Base-by-base conservation (phyloP, 2,329 filamentous ascomycete species). In the Aspergillus ibericus region DNA sequence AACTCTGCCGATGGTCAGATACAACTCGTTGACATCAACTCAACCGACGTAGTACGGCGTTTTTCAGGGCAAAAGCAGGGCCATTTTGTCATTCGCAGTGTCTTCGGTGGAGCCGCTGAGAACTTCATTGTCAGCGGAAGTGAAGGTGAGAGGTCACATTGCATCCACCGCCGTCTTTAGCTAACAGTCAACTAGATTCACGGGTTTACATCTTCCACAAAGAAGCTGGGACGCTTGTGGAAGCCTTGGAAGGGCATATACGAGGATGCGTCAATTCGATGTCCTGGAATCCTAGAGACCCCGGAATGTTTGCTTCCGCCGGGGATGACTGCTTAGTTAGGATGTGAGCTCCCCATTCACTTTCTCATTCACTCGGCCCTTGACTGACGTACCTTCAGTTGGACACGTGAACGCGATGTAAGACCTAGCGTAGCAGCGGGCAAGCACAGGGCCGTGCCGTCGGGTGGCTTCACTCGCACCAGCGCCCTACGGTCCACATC, bases 111-210 rank as follows among this genome's bases (percentile, higher is more conserved):
- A 32, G 93, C 93, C 1, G 88, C 91, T 59, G 92, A 97, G 77
- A 93, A 89, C 72, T 97, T 97, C 73, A 89, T 98, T 9, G 82
- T 96, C 27, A 93, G 91, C 68, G 95, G 95, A 10, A 96, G 92
- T 68, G 92, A 97, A 83, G 90, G 91, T 92, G 78, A 69, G 80
- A 53, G 10, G 3, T 38, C 9, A 10, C 16, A 13, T 8, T 49
- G 44, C 12, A 10, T 18, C 12, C 16, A 40, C 49, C 15, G 12
- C 44, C 51, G 34, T 54, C 34, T 60, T 44, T 59, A 63, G 56
- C 68, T 72, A 62, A 73, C 63, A 53, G 35, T 57, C 13, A 10
- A 4, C 15, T 65, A 88, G 86, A 89, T 74, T 85, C 85, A 2
- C 82, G 84, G 56, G 84, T 98, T 42, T 89, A 92, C 72, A 91